Conservation (phyloP, 2,329 filamentous ascomycete genomes). For the Sarocladium oryzae region DNA sequence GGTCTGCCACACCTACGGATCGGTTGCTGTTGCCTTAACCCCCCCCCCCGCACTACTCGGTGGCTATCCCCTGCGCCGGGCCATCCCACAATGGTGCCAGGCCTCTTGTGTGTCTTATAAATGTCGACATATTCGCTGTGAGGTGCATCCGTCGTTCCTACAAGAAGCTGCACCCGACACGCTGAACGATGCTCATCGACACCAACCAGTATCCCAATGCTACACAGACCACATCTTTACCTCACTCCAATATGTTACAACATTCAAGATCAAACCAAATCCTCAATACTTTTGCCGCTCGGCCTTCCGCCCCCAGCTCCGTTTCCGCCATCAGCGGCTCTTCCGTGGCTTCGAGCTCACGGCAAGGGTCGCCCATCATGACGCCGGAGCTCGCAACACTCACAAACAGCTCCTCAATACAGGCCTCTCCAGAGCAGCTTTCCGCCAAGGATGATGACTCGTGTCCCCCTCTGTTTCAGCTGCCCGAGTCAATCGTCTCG, state of each 20-base stretch:
- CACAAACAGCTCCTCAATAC: conserved; percentile 56
- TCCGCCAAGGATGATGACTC: conserved; percentile 49
- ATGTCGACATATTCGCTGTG: conserved; percentile 27
- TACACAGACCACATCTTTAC: conserved; percentile 17
- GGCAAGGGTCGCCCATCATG: conserved; percentile 50
- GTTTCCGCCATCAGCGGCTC: conserved; percentile 50
- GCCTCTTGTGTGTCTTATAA: conserved; percentile 24
- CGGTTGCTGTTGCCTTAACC: conserved; percentile 6
- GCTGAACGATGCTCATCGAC: conserved; percentile 1
- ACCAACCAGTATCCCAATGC: conserved; percentile 18
- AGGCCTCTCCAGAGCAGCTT: conserved; percentile 59
- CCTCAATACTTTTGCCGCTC: conserved; percentile 28
- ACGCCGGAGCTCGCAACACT: conserved; percentile 46
- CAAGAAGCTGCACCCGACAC: background rate
- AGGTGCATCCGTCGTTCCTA: conserved; percentile 16
- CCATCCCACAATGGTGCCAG: conserved; percentile 6
- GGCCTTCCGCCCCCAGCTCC: conserved; percentile 35
- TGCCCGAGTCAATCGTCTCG: conserved; percentile 66
- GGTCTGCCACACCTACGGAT: conserved; percentile 8
- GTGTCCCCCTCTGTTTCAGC: conserved; percentile 51
- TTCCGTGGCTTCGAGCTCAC: conserved; percentile 48
- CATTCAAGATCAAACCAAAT: conserved; percentile 32
- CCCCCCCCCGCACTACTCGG: conserved; percentile 5
- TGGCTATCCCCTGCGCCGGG: conserved; percentile 4
- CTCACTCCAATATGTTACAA: conserved; percentile 35